These are phyloP conservation scores for Moniliella sp. DNA, from an alignment of 1,284 basidiomycete genomes.

Conservation along the genomic window DNA sequence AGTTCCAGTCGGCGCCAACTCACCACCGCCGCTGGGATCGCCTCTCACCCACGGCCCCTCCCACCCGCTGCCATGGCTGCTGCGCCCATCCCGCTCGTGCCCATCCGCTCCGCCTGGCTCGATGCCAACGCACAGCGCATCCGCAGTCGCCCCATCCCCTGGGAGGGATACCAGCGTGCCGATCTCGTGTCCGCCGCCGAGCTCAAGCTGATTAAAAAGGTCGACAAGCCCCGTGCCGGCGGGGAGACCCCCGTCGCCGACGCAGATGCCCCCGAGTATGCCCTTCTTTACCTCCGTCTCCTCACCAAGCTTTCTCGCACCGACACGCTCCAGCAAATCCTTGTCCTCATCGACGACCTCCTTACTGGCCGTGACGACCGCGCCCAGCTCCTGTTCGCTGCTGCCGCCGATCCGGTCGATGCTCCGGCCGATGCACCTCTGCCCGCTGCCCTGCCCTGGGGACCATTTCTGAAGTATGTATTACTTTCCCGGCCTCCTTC, in stretches of 20 bases:
- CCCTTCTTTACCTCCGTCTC: constrained; percentile 66
- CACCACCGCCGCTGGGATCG: too few relatives aligned
- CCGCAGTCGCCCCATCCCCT: constrained; percentile 69
- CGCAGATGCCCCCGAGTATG: constrained; percentile 43
- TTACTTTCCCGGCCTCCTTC: neutral
- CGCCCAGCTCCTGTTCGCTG: too few relatives aligned
- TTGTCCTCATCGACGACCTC: constrained; percentile 75
- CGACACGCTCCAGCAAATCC: constrained; percentile 78
- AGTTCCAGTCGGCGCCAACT: too few relatives aligned
- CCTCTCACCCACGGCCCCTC: too few relatives aligned
- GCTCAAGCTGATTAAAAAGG: constrained; percentile 48
- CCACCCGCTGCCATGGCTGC: too few relatives aligned
- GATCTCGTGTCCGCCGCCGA: constrained; percentile 72
- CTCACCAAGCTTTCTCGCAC: constrained; percentile 76
- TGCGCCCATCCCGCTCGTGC: constrained; percentile 55
- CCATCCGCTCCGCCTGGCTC: constrained; percentile 67
- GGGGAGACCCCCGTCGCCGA: constrained; percentile 97
- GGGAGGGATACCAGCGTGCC: constrained; percentile 94
- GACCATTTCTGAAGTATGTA: constrained; percentile 56
- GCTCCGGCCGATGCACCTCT: too few relatives aligned
- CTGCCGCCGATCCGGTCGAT: too few relatives aligned
- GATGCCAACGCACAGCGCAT: constrained; percentile 70
- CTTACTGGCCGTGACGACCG: constrained; percentile 43
- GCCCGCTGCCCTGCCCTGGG: constrained; percentile 67
- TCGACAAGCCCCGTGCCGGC: too few relatives aligned